Evolutionary conservation across 805 yeast species (phyloP).

Genomic region (Torulaspora microellipsoides): DNA sequence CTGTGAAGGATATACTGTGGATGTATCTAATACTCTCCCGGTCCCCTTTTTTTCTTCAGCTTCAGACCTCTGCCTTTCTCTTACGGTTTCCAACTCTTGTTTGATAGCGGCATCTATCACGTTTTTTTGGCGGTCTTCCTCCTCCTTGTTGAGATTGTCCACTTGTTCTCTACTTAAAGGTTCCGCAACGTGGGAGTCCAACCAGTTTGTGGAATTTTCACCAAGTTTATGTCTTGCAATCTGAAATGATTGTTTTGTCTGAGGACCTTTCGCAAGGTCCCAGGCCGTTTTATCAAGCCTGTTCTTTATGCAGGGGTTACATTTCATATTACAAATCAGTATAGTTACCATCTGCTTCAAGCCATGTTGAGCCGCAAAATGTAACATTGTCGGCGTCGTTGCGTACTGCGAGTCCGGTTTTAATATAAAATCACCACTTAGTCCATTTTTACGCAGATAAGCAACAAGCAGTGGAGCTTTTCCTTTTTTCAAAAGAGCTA

Average conservation of each 20-base stretch:
- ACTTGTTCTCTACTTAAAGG: slow-evolving; percentile 54
- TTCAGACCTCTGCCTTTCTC: slow-evolving; percentile 24
- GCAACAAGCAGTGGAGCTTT: slow-evolving; percentile 69
- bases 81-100: slow-evolving; percentile 25
- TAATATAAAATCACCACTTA: slow-evolving; percentile 50
- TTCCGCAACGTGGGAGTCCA: slow-evolving; percentile 55
- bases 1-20: slow-evolving; percentile 31
- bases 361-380: slow-evolving; percentile 69
- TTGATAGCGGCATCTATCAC: slow-evolving; percentile 35
- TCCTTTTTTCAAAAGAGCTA: slow-evolving; percentile 60
- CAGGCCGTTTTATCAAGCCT: slow-evolving; percentile 58
- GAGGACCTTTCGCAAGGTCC: slow-evolving; percentile 52
- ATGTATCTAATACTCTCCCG: slow-evolving; percentile 35
- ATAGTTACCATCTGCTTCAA: slow-evolving; percentile 59
- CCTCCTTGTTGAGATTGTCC: slow-evolving; percentile 39
- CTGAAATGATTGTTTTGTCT: slow-evolving; percentile 56
- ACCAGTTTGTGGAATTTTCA: slow-evolving; percentile 69
- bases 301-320: slow-evolving; percentile 61
- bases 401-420: slow-evolving; percentile 52
- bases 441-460: slow-evolving; percentile 53
- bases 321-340: slow-evolving; percentile 58
- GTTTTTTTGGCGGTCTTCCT: slow-evolving; percentile 38
- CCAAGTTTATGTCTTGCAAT: slow-evolving; percentile 64
- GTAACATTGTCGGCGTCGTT: slow-evolving; percentile 67
- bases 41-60: slow-evolving; percentile 30